Conservation (phyloP, 2,329 filamentous ascomycete species). For the Trichoderma citrinoviride region DNA sequence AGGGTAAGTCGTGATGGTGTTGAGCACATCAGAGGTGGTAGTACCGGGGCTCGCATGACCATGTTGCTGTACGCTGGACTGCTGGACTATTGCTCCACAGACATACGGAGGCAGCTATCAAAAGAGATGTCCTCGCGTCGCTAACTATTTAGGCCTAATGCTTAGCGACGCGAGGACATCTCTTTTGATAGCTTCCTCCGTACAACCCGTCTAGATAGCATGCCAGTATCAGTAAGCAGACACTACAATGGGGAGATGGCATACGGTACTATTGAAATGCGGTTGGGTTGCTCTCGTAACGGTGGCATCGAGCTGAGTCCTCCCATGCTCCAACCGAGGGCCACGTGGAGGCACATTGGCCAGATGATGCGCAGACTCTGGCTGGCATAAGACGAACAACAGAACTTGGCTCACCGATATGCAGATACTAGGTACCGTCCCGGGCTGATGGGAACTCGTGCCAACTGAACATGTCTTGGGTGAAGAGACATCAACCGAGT, state of each 20-base stretch:
- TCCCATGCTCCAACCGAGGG: background rate
- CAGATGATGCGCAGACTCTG: background rate
- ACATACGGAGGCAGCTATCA: too few species aligned
- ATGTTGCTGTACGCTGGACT: background rate
- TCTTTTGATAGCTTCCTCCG: too few species aligned
- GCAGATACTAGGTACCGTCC: background rate
- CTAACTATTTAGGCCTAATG: too few species aligned
- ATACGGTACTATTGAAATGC: background rate
- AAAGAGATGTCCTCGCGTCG: too few species aligned
- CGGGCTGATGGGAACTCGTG: background rate
- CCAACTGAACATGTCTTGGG: background rate
- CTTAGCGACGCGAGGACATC: too few species aligned
- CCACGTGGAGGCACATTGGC: background rate
- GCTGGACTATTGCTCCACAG: background rate
- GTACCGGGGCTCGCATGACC: background rate
- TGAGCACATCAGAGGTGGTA: background rate
- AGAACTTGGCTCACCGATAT: background rate
- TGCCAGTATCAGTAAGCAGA: background rate
- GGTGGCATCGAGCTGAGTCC: background rate
- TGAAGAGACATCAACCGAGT: background rate
- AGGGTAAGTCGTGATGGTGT: background rate
- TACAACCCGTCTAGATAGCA: background rate
- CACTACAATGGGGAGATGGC: too few species aligned
- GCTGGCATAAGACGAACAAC: background rate
- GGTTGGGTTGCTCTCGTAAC: background rate